Evolutionary conservation across 2,329 filamentous ascomycete genomes (phyloP), one percentile per base, ranked within the genome.

Genomic region (Microsporum audouinii): DNA sequence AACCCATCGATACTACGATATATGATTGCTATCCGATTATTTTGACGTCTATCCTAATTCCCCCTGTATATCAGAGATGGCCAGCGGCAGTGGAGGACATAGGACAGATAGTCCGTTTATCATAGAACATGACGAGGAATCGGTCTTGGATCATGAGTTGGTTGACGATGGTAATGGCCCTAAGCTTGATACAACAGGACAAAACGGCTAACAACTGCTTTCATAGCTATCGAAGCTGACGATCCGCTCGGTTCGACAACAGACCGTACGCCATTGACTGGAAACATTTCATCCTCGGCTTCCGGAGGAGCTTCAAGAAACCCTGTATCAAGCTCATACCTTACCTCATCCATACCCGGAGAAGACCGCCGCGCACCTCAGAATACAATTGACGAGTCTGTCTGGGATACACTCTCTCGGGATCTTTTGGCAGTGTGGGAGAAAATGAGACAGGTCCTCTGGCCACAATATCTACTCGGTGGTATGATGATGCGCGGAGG

Each of bases 371-470:
- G 88, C 65, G 91, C 94, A 14, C 84, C 91, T 5, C 85, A 87
- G 66, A 95, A 95, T 77, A 99, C 94, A 53, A 95, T 99, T 73
- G 94, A 99, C 75, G 94, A 99, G 77, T 87, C 86, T 1, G 94
- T 99, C 45, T 99, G 94, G 94, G 89, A 92, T 49, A 99, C 94
- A n/a, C 80, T 99, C 63, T 89, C 88, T 59, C 87, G 94, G 67
- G 94, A 99, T 74, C 78, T 99, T 66, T 77, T 92, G 5, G 94
- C 91, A 31, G 90, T 97, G 39, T 97, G 94, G 92, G 88, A 89
- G 77, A 99, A 99, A 81, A 90, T 99, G 86, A 87, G 89, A 74
- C 92, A 96, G 79, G 94, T 99, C 43, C 84, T 99, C 63, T 99
- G 90, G 76, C 94, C 94, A 17, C 91, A 91, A 71, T 97, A 97